These are phyloP conservation scores for Aspergillus terreus DNA, from an alignment of 2,329 filamentous ascomycete genomes.

Conservation along the genomic window DNA sequence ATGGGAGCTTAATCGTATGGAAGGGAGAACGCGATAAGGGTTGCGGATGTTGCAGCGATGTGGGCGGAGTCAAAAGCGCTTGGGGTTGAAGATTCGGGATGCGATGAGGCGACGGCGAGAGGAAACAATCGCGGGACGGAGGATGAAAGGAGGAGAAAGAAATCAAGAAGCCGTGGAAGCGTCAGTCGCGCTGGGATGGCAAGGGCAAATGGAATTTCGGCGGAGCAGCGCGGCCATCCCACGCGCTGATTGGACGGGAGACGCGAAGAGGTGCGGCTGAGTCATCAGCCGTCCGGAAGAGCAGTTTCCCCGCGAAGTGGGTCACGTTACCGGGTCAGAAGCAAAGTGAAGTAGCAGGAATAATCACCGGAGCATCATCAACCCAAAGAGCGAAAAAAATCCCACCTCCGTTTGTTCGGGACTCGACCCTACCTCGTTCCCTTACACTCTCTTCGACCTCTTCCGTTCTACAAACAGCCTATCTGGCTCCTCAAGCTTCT, in stretches of 20 bases:
- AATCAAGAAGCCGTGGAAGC: constrained; percentile 12
- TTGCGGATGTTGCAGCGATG: not conserved
- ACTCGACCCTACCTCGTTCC: not conserved
- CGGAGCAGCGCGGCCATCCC: constrained; percentile 21
- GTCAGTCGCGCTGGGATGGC: constrained; percentile 31
- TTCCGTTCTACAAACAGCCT: not conserved
- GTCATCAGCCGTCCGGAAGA: constrained; percentile 20
- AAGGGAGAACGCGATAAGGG: not conserved
- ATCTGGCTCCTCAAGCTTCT: constrained; percentile 5
- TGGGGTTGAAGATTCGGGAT: not conserved
- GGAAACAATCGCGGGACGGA: not conserved
- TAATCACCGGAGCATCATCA: constrained; percentile 20
- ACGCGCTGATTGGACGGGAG: constrained; percentile 35
- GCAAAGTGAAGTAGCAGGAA: constrained; percentile 21
- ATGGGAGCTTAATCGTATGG: not conserved
- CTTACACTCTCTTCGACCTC: not conserved
- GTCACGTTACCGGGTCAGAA: constrained; percentile 38
- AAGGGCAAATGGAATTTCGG: constrained; percentile 32
- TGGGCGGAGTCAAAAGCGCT: not conserved
- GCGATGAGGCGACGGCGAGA: not conserved
- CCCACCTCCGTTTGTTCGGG: constrained; percentile 9
- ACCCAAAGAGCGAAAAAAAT: constrained; percentile 5
- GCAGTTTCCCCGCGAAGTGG: constrained; percentile 29
- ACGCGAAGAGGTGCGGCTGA: constrained; percentile 7
- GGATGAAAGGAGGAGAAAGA: constrained; percentile 12